These are phyloP conservation scores for Nephelium lappaceum DNA, from an alignment of 345 rosid genomes.

Conservation along the genomic window DNA sequence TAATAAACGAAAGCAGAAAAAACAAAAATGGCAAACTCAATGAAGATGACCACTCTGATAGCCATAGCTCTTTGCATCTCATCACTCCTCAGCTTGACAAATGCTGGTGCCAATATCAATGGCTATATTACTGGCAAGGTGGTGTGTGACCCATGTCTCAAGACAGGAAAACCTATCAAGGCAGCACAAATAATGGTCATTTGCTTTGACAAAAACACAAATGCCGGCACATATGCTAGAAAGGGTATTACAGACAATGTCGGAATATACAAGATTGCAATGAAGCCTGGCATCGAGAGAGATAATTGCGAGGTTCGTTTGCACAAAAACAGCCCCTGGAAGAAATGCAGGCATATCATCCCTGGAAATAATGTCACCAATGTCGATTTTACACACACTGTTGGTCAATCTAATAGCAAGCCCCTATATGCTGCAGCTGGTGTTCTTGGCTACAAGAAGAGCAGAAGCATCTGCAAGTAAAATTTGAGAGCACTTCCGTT, in stretches of 20 bases:
- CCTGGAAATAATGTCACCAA: not conserved
- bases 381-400: not conserved
- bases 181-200: not conserved
- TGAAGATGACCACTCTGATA: not conserved
- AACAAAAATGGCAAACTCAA: not conserved
- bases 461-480: not conserved
- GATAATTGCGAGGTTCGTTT: not conserved
- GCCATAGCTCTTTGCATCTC: not conserved
- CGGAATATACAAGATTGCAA: not conserved
- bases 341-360: not conserved
- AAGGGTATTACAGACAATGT: not conserved
- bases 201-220: not conserved
- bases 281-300: not conserved
- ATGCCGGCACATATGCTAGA: not conserved
- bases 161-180: not conserved
- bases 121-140: not conserved
- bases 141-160: not conserved
- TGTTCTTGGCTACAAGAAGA: not conserved
- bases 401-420: not conserved
- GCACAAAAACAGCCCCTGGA: not conserved
- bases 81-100: not conserved
- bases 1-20: too few relatives aligned
- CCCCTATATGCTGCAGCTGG: not conserved
- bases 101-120: not conserved
- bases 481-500: too few relatives aligned